A percentile compares a stretch with the other conserved stretches of the same genome.
Evolutionary conservation across 208 protist species (phyloP).

Genomic region (Trichomonas vaginalis): DNA sequence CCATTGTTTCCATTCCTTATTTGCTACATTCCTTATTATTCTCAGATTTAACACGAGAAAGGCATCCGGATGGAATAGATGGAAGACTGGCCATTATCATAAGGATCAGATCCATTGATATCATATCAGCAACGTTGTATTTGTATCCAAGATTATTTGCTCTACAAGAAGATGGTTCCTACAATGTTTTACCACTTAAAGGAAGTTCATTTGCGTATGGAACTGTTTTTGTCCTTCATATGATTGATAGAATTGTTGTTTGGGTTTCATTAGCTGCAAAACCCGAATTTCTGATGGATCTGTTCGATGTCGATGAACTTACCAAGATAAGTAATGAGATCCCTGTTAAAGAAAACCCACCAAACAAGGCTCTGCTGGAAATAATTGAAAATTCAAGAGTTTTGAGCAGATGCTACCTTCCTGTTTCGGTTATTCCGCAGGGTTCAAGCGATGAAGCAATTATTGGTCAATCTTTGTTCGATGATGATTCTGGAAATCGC

Average conservation of each 20-base stretch:
- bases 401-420: neutral
- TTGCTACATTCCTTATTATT: neutral
- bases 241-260: neutral
- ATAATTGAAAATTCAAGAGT: neutral
- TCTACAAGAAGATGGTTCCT: neutral
- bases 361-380: neutral
- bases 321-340: neutral
- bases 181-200: neutral
- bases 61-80: neutral
- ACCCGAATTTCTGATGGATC: neutral
- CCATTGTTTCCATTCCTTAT: neutral
- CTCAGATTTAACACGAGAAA: neutral
- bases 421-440: neutral
- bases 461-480: neutral
- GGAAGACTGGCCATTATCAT: neutral
- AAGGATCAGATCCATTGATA: neutral
- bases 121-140: neutral
- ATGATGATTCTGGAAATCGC: neutral
- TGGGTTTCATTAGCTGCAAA: neutral
- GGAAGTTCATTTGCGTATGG: neutral
- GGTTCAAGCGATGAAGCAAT: neutral
- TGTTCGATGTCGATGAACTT: neutral
- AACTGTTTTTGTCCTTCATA: neutral
- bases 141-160: neutral
- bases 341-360: neutral